Base-by-base conservation (phyloP, 1,139 yeast genomes). In the Diutina catenulata region DNA sequence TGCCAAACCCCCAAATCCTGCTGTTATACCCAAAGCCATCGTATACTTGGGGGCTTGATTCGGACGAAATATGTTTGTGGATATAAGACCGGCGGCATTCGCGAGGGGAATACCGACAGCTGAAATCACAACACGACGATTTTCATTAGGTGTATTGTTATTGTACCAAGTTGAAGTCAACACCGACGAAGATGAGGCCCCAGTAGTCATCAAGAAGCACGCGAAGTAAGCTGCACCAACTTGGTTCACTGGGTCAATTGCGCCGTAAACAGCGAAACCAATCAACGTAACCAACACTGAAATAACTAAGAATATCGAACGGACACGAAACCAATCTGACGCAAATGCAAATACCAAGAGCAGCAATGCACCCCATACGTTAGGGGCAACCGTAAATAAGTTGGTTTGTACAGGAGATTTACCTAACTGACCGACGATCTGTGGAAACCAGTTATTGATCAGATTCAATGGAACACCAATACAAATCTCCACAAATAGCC, bases 121-220 rank as follows among this genome's bases (percentile, higher is more conserved):
- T 15, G 55, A 49, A 28, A 56, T 49, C 24, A 54, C 58, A 4
- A 52, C 55, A 43, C 60, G 48, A 36, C 60, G 43, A 39, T 62
- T 63, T 38, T 60, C 68, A 40, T 64, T 63, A 3, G 73, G 71
- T 4, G 68, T 66, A 45, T 69, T 69, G 50, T 69, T 69, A 46
- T 64, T 68, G 46, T 68, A 68, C 74, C 74, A 68, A 1, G 73
- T 62, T 1, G 71, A 65, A 2, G 70, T 62, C 40, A 68, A 53
- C 7, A 68, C 74, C 8, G 59, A 55, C 1, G 60, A 55, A n/a
- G 59, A 59, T 10, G 54, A 47, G 14, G 59, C 56, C 23, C 61
- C 61, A 23, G 57, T 53, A 9, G 59, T 53, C 60, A 56, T 56
- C 40, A 56, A 49, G 49, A 56, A 56, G 38, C 61, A 56, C 2